These are phyloP conservation scores for Xylaria telfairii DNA, from an alignment of 495 filamentous ascomycete genomes.

Conservation along the genomic window DNA sequence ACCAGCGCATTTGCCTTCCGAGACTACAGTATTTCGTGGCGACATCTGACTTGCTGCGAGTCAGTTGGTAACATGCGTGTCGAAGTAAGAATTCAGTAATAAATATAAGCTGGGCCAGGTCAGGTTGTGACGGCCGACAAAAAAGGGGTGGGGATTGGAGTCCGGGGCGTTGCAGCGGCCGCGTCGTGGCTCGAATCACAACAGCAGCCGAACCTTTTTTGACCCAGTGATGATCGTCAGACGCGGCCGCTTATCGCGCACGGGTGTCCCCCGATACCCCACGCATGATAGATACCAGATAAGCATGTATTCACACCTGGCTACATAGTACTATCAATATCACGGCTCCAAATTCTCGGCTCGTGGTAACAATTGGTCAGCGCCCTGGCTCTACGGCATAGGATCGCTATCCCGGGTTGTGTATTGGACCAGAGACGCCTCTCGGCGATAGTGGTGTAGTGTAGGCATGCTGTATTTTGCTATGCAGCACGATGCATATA, in stretches of 20 bases:
- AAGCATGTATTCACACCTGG: not conserved
- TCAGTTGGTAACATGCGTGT: conserved; percentile 6
- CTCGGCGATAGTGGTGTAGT: not conserved
- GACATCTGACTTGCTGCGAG: conserved; percentile 1
- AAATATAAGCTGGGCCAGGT: not conserved
- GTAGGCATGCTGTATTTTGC: not conserved
- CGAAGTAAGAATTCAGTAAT: not conserved
- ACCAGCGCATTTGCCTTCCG: not conserved
- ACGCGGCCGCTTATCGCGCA: conserved; percentile 10
- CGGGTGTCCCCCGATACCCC: not conserved
- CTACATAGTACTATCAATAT: not conserved
- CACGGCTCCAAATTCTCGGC: not conserved
- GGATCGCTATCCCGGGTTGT: conserved; percentile 8
- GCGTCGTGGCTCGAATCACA: conserved; percentile 22
- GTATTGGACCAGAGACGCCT: not conserved
- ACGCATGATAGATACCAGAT: not conserved
- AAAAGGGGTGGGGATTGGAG: not conserved
- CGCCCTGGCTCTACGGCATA: not conserved
- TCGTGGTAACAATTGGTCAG: not conserved
- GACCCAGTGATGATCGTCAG: conserved; percentile 3
- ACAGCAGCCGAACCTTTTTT: not conserved
- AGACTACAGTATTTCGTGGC: conserved; percentile 13
- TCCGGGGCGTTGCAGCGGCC: not conserved
- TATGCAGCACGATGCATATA: not conserved
- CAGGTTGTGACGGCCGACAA: conserved; percentile 4